Conservation (phyloP, 306 rosid species). For the Sophora flavescens region DNA sequence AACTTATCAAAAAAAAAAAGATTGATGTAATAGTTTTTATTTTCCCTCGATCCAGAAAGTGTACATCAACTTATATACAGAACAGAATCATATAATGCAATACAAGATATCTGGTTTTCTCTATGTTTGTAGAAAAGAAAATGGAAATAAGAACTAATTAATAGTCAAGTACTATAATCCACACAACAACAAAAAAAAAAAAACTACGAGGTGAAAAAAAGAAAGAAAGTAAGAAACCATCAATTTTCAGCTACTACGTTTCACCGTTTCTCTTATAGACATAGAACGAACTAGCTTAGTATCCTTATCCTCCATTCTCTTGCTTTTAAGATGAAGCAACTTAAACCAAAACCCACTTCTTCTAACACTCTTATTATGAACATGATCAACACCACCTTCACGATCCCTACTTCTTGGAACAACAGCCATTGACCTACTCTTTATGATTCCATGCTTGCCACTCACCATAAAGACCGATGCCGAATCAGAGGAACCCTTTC, state of each 20-base stretch:
- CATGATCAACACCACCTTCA: not conserved
- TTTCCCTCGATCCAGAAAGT: too few relatives aligned
- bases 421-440: constrained; percentile 59
- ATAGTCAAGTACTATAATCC: too few relatives aligned
- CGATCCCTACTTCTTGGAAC: constrained; percentile 42
- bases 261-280: constrained; percentile 45
- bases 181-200: too few relatives aligned
- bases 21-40: too few relatives aligned
- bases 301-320: constrained; percentile 41
- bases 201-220: too few relatives aligned
- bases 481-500: constrained; percentile 6
- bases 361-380: constrained; percentile 11
- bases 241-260: not conserved
- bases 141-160: too few relatives aligned
- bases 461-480: constrained; percentile 40
- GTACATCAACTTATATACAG: too few relatives aligned
- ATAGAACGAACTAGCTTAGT: constrained; percentile 44
- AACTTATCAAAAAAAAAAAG: too few relatives aligned
- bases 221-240: not conserved
- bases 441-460: constrained; percentile 50
- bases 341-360: constrained; percentile 62
- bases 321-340: constrained; percentile 55
- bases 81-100: too few relatives aligned
- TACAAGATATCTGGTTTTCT: too few relatives aligned
- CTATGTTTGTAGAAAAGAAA: too few relatives aligned